Base-by-base conservation (phyloP, 2,329 filamentous ascomycete genomes). In the Fusarium palustre region DNA sequence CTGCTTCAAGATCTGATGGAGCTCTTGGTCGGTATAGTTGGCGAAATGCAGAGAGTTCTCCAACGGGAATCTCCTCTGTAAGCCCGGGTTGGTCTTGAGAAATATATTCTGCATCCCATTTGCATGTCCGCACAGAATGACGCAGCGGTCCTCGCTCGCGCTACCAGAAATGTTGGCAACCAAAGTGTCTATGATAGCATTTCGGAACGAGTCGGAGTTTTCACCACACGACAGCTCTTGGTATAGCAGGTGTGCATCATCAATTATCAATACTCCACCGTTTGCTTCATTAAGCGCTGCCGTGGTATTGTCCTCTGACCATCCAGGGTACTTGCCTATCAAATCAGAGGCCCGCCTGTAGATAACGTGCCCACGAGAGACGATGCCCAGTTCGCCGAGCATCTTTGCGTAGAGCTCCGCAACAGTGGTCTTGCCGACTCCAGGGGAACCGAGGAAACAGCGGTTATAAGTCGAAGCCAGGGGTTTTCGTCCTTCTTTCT, bases 341-440 rank as follows among this genome's bases (percentile, higher is more conserved):
- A 50, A 15, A 16, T 49, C 45, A 9, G 53, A 46, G 3, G 53
- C 42, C 9, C 22, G n/a, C n/a, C 41, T 56, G n/a, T 22, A 12
- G 15, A 48, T 30, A 15, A 46, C 24, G 18, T 56, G 22, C 11
- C 53, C 53, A 5, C 31, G 13, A 15, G 42, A 38, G 1, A 56
- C 16, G 20, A 47, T 18, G 5, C 33, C 28, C 12, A 49, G 8
- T 11, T 50, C 54, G 18, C 24, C 10, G 6, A 57, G 33, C 3
- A 50, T 57, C 20, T 49, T 15, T 1, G 43, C 33, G n/a, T 49
- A 57, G 5, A 57, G 28, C 3, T 16, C 30, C 2, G 54, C 54
- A 9, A 57, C 20, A 12, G 45, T 57, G 8, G 54, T 57, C 9
- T 57, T 57, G 16, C 54, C 54, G 2, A 41, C 36, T 13, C 54